These are phyloP conservation scores for Hypoxylon intermedium DNA, from an alignment of 495 filamentous ascomycete genomes.

Conservation along the genomic window DNA sequence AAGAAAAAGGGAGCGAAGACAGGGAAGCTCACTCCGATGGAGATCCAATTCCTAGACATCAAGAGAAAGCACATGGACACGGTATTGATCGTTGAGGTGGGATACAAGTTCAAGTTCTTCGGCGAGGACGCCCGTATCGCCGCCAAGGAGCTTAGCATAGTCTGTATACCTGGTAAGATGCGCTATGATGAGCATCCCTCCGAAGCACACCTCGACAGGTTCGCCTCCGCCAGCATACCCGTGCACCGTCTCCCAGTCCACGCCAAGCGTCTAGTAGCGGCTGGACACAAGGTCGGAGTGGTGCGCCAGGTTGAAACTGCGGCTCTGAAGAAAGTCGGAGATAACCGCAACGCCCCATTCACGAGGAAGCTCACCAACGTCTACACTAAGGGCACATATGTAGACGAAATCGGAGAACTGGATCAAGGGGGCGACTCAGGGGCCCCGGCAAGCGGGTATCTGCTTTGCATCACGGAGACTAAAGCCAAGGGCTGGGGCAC, in stretches of 20 bases:
- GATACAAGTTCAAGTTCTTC: conserved; percentile 98
- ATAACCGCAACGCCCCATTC: conserved; percentile 94
- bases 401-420: conserved; percentile 90
- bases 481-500: conserved; percentile 84
- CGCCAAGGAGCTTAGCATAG: conserved; percentile 89
- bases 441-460: conserved; percentile 81
- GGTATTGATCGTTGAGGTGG: conserved; percentile 87
- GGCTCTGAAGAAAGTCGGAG: conserved; percentile 94
- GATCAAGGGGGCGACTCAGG: conserved; percentile 60
- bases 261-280: conserved; percentile 88
- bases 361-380: conserved; percentile 92
- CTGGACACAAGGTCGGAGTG: conserved; percentile 94
- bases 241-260: conserved; percentile 92
- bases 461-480: conserved; percentile 91
- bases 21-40: conserved; percentile 91
- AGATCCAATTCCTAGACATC: conserved; percentile 90
- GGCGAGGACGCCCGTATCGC: conserved; percentile 95
- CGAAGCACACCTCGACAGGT: conserved; percentile 89
- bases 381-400: conserved; percentile 98
- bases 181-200: conserved; percentile 95
- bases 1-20: conserved; percentile 77
- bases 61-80: conserved; percentile 92
- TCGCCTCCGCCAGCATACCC: conserved; percentile 95
- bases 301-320: conserved; percentile 97
- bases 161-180: conserved; percentile 95